phyloP scores from a whole-genome alignment of 2,329 filamentous ascomycete species.

The Penicillium sp. region DNA sequence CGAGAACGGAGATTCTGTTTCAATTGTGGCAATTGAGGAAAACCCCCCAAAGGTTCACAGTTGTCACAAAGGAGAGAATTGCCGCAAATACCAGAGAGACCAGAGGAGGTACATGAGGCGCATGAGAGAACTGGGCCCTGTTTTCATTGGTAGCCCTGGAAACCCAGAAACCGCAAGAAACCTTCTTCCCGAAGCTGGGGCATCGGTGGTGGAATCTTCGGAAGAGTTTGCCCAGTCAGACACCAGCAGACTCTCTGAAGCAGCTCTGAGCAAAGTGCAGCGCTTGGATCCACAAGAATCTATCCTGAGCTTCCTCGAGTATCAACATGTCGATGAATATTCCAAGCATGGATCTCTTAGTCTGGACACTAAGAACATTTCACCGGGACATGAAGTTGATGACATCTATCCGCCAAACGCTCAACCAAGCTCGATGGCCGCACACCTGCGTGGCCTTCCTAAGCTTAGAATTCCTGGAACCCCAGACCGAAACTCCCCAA shows the following conservation, averaged over 20 bases:
- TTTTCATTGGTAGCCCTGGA: conserved; percentile 75
- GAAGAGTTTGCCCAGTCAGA: conserved; percentile 68
- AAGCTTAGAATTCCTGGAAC: conserved; percentile 56
- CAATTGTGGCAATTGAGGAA: conserved; percentile 89
- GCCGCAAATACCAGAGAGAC: conserved; percentile 76
- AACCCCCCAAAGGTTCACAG: conserved; percentile 78
- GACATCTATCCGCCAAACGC: conserved; percentile 1
- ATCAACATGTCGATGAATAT: conserved; percentile 62
- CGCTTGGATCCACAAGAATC: conserved; percentile 84
- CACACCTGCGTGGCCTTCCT: conserved; percentile 56
- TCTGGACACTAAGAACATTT: too few species aligned
- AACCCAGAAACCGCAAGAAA: conserved; percentile 62
- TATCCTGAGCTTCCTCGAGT: conserved; percentile 83
- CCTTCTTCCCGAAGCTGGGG: background rate
- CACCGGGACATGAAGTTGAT: too few species aligned
- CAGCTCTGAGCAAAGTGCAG: conserved; percentile 67
- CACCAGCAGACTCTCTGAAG: conserved; percentile 68
- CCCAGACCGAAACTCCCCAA: conserved; percentile 28
- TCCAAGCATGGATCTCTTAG: background rate
- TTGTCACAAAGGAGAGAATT: conserved; percentile 84
- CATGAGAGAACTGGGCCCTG: conserved; percentile 49
- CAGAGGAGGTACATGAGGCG: conserved; percentile 52
- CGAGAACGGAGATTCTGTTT: conserved; percentile 68
- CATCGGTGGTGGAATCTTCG: conserved; percentile 86
- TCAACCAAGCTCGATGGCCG: conserved; percentile 25